Evolutionary conservation across 768 basidiomycete species (phyloP).

Genomic region (Tremella yokohamensis): DNA sequence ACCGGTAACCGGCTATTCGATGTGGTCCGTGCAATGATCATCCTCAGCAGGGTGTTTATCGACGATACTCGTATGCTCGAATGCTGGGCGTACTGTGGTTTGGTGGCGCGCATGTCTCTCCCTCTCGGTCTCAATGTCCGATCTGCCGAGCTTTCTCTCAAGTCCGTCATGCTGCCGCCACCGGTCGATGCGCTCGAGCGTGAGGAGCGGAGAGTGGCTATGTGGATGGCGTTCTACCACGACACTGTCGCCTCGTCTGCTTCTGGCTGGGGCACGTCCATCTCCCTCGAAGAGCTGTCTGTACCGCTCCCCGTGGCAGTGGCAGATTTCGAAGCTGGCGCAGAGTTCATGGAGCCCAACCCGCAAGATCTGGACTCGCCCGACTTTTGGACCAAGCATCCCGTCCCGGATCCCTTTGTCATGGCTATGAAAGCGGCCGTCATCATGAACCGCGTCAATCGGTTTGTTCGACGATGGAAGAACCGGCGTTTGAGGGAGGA

Average conservation of each 20-base stretch:
- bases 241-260: conserved; percentile 41
- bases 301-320: conserved; percentile 33
- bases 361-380: conserved; percentile 44
- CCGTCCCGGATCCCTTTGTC: conserved; percentile 39
- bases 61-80: conserved; percentile 46
- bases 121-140: conserved; percentile 43
- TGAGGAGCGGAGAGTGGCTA: conserved; percentile 41
- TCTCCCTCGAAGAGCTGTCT: conserved; percentile 46
- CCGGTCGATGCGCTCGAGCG: conserved; percentile 44
- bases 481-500: conserved; percentile 37
- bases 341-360: conserved; percentile 31
- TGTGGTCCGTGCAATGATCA: conserved; percentile 44
- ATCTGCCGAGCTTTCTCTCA: conserved; percentile 39
- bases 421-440: conserved; percentile 33
- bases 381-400: conserved; percentile 43
- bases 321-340: conserved; percentile 30
- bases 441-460: conserved; percentile 31
- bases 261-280: conserved; percentile 45
- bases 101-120: conserved; percentile 42
- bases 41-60: conserved; percentile 39
- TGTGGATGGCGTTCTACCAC: conserved; percentile 49
- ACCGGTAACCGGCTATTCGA: conserved; percentile 45
- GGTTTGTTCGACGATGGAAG: conserved; percentile 42
- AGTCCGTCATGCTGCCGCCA: conserved; percentile 42
- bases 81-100: conserved; percentile 43